These are phyloP conservation scores for Puccinia coronata DNA, from an alignment of 1,284 basidiomycete genomes.

Conservation along the genomic window DNA sequence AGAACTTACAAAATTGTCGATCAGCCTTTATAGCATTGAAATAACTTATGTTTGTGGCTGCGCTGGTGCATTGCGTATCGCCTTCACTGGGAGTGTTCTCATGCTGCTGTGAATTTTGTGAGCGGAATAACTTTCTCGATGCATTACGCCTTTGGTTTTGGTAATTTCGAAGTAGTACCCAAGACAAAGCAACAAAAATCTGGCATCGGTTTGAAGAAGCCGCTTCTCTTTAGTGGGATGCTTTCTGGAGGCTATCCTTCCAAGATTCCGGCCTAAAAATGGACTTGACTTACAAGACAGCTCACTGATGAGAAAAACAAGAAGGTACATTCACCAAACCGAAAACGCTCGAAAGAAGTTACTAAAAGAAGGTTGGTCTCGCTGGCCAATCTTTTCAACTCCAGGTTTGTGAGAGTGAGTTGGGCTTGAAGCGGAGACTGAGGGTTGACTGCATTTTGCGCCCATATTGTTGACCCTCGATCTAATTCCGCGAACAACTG, in stretches of 20 bases:
- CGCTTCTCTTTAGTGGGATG: neutral
- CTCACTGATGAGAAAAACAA: constrained; percentile 1
- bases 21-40: neutral
- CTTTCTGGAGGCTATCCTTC: neutral
- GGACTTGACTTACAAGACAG: neutral
- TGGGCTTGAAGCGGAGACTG: neutral
- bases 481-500: neutral
- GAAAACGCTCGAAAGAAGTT: constrained; percentile 17
- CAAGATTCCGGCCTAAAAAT: neutral
- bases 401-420: neutral
- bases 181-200: neutral
- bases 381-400: neutral
- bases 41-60: neutral
- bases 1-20: neutral
- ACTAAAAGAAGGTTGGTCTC: neutral
- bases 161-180: constrained; percentile 8
- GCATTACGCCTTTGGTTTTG: neutral
- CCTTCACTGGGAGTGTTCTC: neutral
- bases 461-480: neutral
- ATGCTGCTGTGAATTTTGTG: neutral
- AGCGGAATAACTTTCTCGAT: neutral
- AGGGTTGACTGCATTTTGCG: neutral
- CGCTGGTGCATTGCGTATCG: neutral
- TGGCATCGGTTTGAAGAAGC: neutral
- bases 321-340: constrained; percentile 4